These are phyloP conservation scores for Cystofilobasidium capitatum DNA, from an alignment of 768 basidiomycete genomes.

Conservation along the genomic window DNA sequence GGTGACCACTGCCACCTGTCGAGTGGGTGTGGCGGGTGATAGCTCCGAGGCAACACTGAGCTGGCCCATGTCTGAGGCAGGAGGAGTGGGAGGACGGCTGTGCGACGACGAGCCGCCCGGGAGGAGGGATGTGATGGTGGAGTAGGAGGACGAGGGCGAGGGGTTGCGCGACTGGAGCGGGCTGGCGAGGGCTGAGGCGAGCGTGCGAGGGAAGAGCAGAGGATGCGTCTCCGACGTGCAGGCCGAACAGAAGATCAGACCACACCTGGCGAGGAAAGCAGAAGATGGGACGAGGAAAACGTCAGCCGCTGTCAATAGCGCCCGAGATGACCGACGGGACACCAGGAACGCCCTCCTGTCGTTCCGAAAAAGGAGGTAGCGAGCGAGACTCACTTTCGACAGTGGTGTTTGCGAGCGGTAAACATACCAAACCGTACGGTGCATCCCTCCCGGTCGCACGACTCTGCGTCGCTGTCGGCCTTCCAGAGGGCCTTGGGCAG, in stretches of 20 bases:
- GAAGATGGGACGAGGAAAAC: not conserved
- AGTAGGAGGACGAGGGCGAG: not conserved
- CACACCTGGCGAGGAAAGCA: slow-evolving; percentile 10
- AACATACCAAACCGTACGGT: slow-evolving; percentile 17
- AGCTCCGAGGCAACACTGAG: too few species aligned
- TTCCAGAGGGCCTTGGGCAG: slow-evolving; percentile 26
- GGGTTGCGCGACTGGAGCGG: slow-evolving; percentile 9
- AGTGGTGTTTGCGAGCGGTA: slow-evolving; percentile 17
- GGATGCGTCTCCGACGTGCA: slow-evolving; percentile 15
- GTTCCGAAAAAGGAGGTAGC: not conserved
- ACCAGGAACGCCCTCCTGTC: too few species aligned
- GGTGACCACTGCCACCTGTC: slow-evolving; percentile 9
- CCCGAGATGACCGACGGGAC: too few species aligned
- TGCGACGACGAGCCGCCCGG: not conserved
- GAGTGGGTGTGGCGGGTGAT: not conserved
- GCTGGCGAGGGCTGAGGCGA: not conserved
- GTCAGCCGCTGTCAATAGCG: not conserved
- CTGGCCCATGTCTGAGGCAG: slow-evolving; percentile 1
- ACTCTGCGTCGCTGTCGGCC: slow-evolving; percentile 22
- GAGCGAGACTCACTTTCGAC: slow-evolving; percentile 20
- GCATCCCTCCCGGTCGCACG: slow-evolving; percentile 24
- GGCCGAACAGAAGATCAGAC: slow-evolving; percentile 7
- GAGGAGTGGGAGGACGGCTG: slow-evolving; percentile 5
- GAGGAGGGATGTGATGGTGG: not conserved
- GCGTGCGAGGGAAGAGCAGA: slow-evolving; percentile 8